These are phyloP conservation scores for Volvox carteri DNA, from an alignment of 163 green algal species.

Conservation along the genomic window DNA sequence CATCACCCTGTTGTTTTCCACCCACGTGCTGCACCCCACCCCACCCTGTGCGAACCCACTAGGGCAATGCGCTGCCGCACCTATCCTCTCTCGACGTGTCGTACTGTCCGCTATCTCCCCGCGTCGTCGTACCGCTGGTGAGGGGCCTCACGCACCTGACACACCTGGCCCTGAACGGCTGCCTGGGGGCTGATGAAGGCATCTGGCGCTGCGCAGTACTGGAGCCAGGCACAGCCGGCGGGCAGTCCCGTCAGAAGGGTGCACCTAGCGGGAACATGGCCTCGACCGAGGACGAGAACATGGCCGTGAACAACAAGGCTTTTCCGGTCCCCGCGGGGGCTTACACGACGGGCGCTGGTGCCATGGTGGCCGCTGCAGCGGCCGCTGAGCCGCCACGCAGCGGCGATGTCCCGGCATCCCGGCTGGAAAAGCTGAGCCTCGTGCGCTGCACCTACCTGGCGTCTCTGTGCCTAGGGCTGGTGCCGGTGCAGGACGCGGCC, in stretches of 20 bases:
- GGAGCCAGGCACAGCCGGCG: neutral
- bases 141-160: conserved; percentile 40
- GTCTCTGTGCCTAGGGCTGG: conserved; percentile 64
- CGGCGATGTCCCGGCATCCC: neutral
- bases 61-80: conserved; percentile 51
- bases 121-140: conserved; percentile 47
- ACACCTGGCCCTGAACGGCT: conserved; percentile 64
- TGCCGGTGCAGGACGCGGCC: conserved; percentile 25
- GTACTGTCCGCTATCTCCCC: conserved; percentile 62
- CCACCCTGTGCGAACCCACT: too few species aligned
- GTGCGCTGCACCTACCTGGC: conserved; percentile 67
- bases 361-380: neutral
- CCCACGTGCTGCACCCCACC: too few species aligned
- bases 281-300: too few species aligned
- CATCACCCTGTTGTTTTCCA: too few species aligned
- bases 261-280: too few species aligned
- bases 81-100: conserved; percentile 65
- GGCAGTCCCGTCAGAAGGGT: neutral
- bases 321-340: neutral
- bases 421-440: conserved; percentile 59
- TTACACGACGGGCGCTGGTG: too few species aligned
- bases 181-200: conserved; percentile 39
- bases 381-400: neutral
- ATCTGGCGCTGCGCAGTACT: conserved; percentile 55
- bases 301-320: too few species aligned